Base-by-base conservation (phyloP, 352 stramenopile genomes). In the Pythium apleroticum region DNA sequence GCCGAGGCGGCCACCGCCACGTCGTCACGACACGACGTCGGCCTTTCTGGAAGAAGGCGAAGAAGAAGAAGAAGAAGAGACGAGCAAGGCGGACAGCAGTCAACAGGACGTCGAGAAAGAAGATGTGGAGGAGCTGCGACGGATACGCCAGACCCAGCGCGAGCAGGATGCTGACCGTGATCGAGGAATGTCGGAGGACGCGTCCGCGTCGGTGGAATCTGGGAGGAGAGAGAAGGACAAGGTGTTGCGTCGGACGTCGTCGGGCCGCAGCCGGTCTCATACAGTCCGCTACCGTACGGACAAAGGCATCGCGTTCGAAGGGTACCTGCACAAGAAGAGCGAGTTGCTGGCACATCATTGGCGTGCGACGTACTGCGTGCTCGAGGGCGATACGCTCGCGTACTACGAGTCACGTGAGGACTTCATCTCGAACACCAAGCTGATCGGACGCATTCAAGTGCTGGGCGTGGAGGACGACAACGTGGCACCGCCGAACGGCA, bases 251-350 rank as follows among this genome's bases (percentile, higher is more conserved):
- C 33, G 33, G 0, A 41, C 33, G 11, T 41, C 33, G 9, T 41
- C 33, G 5, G 45, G 55, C 17, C 52, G 58, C 8, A 62, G 61
- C 41, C 75, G 84, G 27, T 90, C 81, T 0, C 78, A 92, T 55
- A 89, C 81, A 0, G 70, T 90, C 52, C 80, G 84, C 10, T 92
- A 92, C 50, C 81, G 84, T 15, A 85, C 69, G 0, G 77, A 86
- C 28, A 69, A 76, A 15, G 81, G 85, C 12, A 93, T 94, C 39
- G 77, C 81, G 14, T 94, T 94, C 58, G 86, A 94, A 77, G 86
- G 86, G 1, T 94, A 94, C 45, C 63, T 94, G 56, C 89, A 81
- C 75, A 91, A 90, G 69, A 94, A 94, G 63, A 89, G 86, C 55
- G 86, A 94, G 37, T 45, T 94, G 50, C 54, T 94, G 0, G 64